A percentile compares a stretch with the other conserved stretches of the same genome.
phyloP scores from a whole-genome alignment of 352 stramenopile species.

The Albugo candida region DNA sequence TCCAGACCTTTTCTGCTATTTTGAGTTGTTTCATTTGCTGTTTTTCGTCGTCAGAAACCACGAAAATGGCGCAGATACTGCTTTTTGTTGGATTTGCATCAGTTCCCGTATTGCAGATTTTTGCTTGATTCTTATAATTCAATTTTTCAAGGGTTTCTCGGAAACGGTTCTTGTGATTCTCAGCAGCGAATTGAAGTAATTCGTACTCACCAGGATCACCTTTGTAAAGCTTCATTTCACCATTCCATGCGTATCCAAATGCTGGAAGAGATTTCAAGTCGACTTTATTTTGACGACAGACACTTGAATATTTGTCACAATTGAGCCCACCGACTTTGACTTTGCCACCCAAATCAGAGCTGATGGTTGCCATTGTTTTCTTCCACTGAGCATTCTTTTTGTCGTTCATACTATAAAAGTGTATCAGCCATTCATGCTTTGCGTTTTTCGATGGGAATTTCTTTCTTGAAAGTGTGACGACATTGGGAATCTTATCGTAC shows the following conservation, averaged over 20 bases:
- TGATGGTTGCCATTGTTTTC: conserved; percentile 35
- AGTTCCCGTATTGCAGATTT: conserved; percentile 57
- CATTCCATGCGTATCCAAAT: conserved; percentile 59
- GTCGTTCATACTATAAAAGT: conserved; percentile 53
- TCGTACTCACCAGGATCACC: conserved; percentile 51
- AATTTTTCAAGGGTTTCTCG: conserved; percentile 48
- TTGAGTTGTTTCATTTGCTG: conserved; percentile 23
- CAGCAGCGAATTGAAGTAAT: conserved; percentile 71
- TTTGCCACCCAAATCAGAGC: conserved; percentile 38
- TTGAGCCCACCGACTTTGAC: conserved; percentile 62
- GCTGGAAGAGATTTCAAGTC: conserved; percentile 10
- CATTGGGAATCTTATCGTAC: conserved; percentile 37
- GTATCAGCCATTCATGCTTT: conserved; percentile 66
- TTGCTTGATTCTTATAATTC: conserved; percentile 45
- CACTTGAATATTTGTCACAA: conserved; percentile 34
- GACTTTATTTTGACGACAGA: conserved; percentile 28
- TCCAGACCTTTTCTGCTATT: conserved; percentile 28
- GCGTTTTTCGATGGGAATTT: conserved; percentile 48
- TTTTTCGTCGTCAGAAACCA: conserved; percentile 29
- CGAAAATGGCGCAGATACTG: conserved; percentile 48
- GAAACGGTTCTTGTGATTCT: conserved; percentile 53
- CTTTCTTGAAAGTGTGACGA: conserved; percentile 37
- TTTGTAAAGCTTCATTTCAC: conserved; percentile 22
- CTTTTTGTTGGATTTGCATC: conserved; percentile 25
- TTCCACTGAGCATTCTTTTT: conserved; percentile 34